Percentiles rank a stretch among this genome's conserved stretches.
phyloP scores from a whole-genome alignment of 2,329 filamentous ascomycete genomes.

The Penicillium olsonii region DNA sequence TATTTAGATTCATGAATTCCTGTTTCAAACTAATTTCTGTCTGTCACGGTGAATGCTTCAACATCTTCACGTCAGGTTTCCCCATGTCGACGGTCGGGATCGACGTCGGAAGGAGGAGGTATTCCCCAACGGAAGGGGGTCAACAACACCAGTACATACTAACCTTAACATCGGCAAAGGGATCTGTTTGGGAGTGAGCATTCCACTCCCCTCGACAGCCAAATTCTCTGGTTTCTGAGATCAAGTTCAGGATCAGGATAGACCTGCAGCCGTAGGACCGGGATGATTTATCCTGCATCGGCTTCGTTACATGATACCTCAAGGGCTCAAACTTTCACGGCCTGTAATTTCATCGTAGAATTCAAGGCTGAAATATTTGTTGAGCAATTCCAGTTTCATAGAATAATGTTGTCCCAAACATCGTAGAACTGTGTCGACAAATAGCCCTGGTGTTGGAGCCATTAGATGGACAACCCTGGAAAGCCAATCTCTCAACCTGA shows the following conservation, averaged over 20 bases:
- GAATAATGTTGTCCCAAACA: no score
- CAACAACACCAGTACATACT: neutral
- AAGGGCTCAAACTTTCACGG: neutral
- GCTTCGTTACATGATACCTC: neutral
- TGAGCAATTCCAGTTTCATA: no score
- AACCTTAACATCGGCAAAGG: neutral
- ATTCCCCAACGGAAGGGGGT: conserved; percentile 9
- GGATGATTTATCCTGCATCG: neutral
- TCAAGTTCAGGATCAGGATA: neutral
- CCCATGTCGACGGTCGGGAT: conserved; percentile 2
- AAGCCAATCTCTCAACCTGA: no score
- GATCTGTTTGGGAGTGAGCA: neutral
- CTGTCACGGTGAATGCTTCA: no score
- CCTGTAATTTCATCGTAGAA: no score
- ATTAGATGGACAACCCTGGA: no score
- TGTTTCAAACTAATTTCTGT: neutral
- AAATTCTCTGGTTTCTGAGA: neutral
- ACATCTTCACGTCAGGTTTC: neutral
- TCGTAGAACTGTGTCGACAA: no score
- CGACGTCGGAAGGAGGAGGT: neutral
- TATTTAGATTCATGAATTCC: neutral
- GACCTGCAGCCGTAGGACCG: neutral
- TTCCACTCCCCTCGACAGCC: neutral
- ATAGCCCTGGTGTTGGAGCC: no score
- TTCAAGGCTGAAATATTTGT: no score